Evolutionary conservation across 768 basidiomycete species (phyloP).

Genomic region (Tricholomella constricta): DNA sequence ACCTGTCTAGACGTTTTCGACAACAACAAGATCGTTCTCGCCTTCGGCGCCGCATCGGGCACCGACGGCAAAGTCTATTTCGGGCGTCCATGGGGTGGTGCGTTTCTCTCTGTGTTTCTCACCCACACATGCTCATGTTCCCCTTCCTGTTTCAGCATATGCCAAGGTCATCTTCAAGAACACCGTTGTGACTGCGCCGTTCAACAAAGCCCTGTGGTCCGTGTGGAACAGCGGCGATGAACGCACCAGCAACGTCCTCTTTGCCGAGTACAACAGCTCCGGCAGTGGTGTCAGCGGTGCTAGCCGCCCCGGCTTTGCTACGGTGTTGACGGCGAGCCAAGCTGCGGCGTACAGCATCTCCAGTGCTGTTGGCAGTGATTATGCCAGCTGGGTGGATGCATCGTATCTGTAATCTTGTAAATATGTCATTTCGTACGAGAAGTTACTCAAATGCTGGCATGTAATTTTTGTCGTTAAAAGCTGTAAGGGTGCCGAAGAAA

Average conservation of each 20-base stretch:
- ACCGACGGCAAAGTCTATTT: conserved; percentile 41
- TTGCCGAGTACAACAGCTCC: conserved; percentile 48
- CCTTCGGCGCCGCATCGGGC: conserved; percentile 37
- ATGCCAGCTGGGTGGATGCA: conserved; percentile 46
- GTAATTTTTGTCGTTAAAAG: background rate
- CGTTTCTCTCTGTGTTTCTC: too few species aligned
- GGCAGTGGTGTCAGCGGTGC: conserved; percentile 39
- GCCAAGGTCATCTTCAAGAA: conserved; percentile 54
- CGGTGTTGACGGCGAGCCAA: conserved; percentile 36
- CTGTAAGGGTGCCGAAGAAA: background rate
- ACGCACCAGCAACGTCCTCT: conserved; percentile 44
- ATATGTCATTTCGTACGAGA: background rate
- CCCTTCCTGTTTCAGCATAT: conserved; percentile 32
- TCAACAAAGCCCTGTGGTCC: conserved; percentile 48
- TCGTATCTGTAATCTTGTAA: conserved; percentile 25
- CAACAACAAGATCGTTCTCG: conserved; percentile 43
- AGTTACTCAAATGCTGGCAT: too few species aligned
- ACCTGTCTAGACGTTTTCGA: conserved; percentile 42
- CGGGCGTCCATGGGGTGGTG: conserved; percentile 52
- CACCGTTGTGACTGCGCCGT: conserved; percentile 40
- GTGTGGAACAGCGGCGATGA: conserved; percentile 41
- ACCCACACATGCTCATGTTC: background rate
- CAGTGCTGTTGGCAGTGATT: conserved; percentile 49
- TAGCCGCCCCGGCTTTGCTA: conserved; percentile 42
- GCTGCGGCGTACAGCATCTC: conserved; percentile 42